A percentile compares a stretch with the other conserved stretches of the same genome.
These are phyloP conservation scores for Talaromyces albobiverticillius DNA, from an alignment of 2,329 filamentous ascomycete species.

Conservation along the genomic window DNA sequence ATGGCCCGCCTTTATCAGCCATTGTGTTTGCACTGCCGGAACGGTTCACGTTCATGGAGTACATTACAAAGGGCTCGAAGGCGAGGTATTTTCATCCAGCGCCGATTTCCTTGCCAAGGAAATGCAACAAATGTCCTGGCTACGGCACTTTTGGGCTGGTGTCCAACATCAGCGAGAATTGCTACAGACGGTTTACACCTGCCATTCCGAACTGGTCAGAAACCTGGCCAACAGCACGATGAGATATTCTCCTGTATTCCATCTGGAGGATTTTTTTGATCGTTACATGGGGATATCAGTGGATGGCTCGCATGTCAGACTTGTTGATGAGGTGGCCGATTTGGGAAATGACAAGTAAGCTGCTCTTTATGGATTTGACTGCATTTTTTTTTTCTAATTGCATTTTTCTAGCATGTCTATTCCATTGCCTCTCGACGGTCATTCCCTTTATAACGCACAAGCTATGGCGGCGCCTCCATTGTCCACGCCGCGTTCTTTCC, in stretches of 20 bases:
- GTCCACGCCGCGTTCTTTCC: conserved; percentile 9
- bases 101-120: conserved; percentile 71
- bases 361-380: background rate
- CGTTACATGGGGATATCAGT: conserved; percentile 71
- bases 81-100: conserved; percentile 62
- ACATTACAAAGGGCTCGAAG: conserved; percentile 67
- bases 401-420: conserved; percentile 12
- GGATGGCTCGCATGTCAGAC: conserved; percentile 70
- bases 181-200: conserved; percentile 71
- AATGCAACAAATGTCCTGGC: conserved; percentile 74
- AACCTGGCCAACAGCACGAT: conserved; percentile 65
- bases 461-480: conserved; percentile 9
- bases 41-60: conserved; percentile 86
- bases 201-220: conserved; percentile 78
- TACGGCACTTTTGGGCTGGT: conserved; percentile 72
- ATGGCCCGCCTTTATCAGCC: conserved; percentile 83
- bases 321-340: conserved; percentile 65
- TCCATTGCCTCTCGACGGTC: conserved; percentile 8
- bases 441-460: conserved; percentile 14
- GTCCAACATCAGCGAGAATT: conserved; percentile 78
- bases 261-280: conserved; percentile 84
- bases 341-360: conserved; percentile 53
- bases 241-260: conserved; percentile 74
- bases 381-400: background rate
- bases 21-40: conserved; percentile 80